phyloP scores from a whole-genome alignment of 106 monocot species.

The Vanilla planifolia region DNA sequence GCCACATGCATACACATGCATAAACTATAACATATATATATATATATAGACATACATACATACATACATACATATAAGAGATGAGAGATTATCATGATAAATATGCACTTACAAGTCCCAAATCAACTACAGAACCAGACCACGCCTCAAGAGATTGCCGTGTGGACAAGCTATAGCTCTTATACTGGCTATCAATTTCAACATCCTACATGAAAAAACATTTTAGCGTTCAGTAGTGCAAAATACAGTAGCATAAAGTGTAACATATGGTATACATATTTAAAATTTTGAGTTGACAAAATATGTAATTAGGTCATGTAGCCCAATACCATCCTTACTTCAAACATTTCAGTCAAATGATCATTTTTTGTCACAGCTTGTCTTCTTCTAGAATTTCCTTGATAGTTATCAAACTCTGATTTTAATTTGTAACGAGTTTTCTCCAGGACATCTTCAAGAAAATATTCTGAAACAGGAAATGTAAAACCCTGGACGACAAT shows the following conservation, averaged over 20 bases:
- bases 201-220: constrained; percentile 49
- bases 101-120: constrained; percentile 69
- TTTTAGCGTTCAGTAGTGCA: background rate
- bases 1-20: too few relatives aligned
- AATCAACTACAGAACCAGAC: constrained; percentile 64
- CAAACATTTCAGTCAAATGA: constrained; percentile 90
- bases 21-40: too few relatives aligned
- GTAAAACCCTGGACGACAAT: constrained; percentile 68
- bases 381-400: constrained; percentile 62
- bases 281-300: too few relatives aligned
- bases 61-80: too few relatives aligned
- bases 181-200: constrained; percentile 68
- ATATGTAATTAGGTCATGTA: background rate
- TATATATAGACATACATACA: too few relatives aligned
- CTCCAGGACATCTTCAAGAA: constrained; percentile 82
- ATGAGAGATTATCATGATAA: background rate
- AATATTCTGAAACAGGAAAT: constrained; percentile 85
- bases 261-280: too few relatives aligned
- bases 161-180: constrained; percentile 65
- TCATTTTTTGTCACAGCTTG: constrained; percentile 48
- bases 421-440: constrained; percentile 69
- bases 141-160: constrained; percentile 90
- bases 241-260: constrained; percentile 3
- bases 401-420: constrained; percentile 64
- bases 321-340: constrained; percentile 32